Evolutionary conservation across 1,284 basidiomycete genomes (phyloP), one percentile per base, ranked within the genome.

Genomic region (Neonothopanus nambi): DNA sequence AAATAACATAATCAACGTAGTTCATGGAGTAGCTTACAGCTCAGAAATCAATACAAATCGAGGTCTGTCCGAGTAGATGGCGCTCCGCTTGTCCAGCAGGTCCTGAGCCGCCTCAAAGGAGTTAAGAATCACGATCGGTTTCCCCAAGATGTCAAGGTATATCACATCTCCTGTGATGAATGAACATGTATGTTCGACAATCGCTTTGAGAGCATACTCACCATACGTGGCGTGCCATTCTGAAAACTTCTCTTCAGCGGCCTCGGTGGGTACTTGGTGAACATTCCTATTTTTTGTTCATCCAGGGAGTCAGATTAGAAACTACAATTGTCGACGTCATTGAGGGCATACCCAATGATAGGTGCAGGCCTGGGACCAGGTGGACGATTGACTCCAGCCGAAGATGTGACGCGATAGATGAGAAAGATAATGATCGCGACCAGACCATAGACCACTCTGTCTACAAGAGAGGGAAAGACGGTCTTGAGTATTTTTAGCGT

Each of bases 11-110:
- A 26, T 28, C 13, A 42, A 17, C 21, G 35, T 42, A n/a, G 20
- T 20, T 52, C 24, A 43, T 40, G 17, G 41, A 42, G 26, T 24
- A 50, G 66, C 73, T 46, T 52, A 77, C 76, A 78, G 61, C 59
- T 78, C 76, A 43, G 70, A 70, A 47, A 76, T 65, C 55, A 81
- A 63, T 39, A 79, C 75, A 52, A 77, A 76, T 30, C 75, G 70
- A 39, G 79, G 71, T 28, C 79, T 69, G 65, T 79, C 77, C 28
- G 77, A 79, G 60, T 80, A 79, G 36, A 77, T 73, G 7, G 74
- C 65, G 55, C 77, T 73, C 48, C 74, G 69, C 61, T 72, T 78
- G 46, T 80, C 78, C 26, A 80, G 62, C 21, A 80, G 65, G 56
- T 81, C 77, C 37, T 70, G 68, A 28, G 72, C 72, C 21, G 68